A percentile compares a stretch with the other conserved stretches of the same genome.
Evolutionary conservation across 345 rosid species (phyloP).

Genomic region (Eucalyptus erythrocorys): DNA sequence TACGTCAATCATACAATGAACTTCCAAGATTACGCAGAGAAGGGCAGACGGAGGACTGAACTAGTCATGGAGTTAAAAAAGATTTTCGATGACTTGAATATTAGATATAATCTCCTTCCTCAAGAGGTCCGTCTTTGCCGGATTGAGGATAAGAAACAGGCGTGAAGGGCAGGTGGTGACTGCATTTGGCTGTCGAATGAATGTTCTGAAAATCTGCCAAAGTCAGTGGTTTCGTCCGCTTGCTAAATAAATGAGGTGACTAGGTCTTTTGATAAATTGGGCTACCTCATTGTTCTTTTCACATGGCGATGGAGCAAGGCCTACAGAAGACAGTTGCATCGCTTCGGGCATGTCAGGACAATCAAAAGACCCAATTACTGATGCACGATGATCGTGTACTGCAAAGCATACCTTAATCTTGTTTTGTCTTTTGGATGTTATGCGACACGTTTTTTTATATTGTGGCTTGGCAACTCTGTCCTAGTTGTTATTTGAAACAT

Average conservation of each 20-base stretch:
- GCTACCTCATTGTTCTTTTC: not conserved
- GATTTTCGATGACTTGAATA: slow-evolving; percentile 37
- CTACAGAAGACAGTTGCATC: not conserved
- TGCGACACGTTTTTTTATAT: rapidly evolving
- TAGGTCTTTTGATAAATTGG: not conserved
- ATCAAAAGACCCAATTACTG: not conserved
- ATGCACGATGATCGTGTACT: not conserved
- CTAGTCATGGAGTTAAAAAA: slow-evolving; percentile 37
- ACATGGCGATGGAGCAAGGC: not conserved
- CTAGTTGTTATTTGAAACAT: not conserved
- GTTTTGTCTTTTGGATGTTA: not conserved
- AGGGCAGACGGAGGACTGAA: slow-evolving; percentile 34
- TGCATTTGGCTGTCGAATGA: not conserved
- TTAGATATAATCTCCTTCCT: slow-evolving; percentile 39
- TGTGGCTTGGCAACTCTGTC: not conserved
- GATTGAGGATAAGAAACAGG: not conserved
- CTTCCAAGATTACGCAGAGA: slow-evolving; percentile 50
- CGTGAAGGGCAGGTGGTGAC: not conserved
- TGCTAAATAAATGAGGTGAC: not conserved
- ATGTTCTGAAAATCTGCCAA: not conserved
- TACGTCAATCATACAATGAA: slow-evolving; percentile 36
- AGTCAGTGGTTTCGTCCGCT: not conserved
- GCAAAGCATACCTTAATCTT: not conserved
- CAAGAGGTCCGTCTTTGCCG: slow-evolving; percentile 33
- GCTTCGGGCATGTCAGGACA: not conserved